Conservation (phyloP, 169 alveolate genomes). For the Amoebophrya sp. region DNA sequence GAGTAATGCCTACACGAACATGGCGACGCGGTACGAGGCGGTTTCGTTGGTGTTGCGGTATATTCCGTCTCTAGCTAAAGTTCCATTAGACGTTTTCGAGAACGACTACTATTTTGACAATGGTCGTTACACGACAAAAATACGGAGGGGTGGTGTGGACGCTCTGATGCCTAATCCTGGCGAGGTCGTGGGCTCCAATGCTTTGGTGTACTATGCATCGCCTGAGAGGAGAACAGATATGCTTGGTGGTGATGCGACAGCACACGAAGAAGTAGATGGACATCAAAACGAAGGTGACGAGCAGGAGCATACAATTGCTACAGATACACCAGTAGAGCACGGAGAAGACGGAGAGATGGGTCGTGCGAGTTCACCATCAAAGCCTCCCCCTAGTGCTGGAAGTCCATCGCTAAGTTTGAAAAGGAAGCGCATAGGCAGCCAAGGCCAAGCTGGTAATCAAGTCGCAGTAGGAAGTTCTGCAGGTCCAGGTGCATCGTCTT, state of each 20-base stretch:
- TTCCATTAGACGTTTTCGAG: not conserved
- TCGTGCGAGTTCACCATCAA: no score
- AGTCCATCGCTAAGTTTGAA: not conserved
- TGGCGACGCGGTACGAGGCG: not conserved
- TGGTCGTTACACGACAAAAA: not conserved
- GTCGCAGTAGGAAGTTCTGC: not conserved
- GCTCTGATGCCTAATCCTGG: not conserved
- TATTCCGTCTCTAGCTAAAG: not conserved
- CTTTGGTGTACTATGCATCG: not conserved
- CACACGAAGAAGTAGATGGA: not conserved
- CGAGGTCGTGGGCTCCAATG: not conserved
- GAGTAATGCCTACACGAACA: not conserved
- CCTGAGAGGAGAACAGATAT: not conserved
- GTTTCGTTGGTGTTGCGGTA: not conserved
- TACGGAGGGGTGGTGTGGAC: not conserved
- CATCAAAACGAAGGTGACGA: not conserved
- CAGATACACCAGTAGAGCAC: no score
- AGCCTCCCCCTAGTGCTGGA: not conserved
- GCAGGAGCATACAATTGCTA: no score
- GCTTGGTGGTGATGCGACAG: not conserved
- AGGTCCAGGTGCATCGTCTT: not conserved
- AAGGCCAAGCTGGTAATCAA: not conserved
- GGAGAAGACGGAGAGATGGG: no score
- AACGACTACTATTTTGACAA: not conserved
- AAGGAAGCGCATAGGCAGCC: not conserved